A percentile compares a stretch with the other conserved stretches of the same genome.
phyloP scores from a whole-genome alignment of 2,329 filamentous ascomycete species.

The Claviceps africana region DNA sequence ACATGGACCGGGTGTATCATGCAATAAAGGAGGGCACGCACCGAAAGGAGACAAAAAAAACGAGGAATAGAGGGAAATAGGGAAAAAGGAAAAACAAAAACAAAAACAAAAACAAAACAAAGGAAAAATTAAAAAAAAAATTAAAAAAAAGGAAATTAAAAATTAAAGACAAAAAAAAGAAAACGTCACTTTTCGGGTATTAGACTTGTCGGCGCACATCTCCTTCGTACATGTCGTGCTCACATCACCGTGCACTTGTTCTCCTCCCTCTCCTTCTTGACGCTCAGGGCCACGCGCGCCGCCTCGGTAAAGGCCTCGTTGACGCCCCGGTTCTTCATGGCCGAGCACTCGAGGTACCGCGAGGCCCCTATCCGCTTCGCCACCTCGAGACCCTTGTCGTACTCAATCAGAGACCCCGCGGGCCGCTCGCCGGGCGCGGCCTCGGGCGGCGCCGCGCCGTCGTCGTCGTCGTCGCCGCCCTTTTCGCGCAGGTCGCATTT shows the following conservation, averaged over 20 bases:
- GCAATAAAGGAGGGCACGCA: too few species aligned
- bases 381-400: slow-evolving; percentile 82
- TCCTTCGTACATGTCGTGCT: slow-evolving; percentile 5
- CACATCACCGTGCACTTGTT: slow-evolving; percentile 49
- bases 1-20: too few species aligned
- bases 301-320: slow-evolving; percentile 98
- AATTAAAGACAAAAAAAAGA: not conserved
- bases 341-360: slow-evolving; percentile 94
- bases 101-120: not conserved
- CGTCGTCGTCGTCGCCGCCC: slow-evolving; percentile 60
- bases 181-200: not conserved
- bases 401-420: slow-evolving; percentile 66
- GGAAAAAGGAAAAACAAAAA: not conserved
- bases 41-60: too few species aligned
- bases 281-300: slow-evolving; percentile 75
- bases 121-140: not conserved
- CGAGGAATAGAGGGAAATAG: too few species aligned
- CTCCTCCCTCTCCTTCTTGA: slow-evolving; percentile 51
- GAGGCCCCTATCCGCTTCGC: slow-evolving; percentile 83
- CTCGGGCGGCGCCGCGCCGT: slow-evolving; percentile 16
- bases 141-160: not conserved
- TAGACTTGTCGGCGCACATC: slow-evolving; percentile 1
- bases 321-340: slow-evolving; percentile 94
- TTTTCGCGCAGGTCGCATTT: slow-evolving; percentile 92
- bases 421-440: slow-evolving; percentile 27